phyloP scores from a whole-genome alignment of 345 rosid species.

The Heritiera fomes region DNA sequence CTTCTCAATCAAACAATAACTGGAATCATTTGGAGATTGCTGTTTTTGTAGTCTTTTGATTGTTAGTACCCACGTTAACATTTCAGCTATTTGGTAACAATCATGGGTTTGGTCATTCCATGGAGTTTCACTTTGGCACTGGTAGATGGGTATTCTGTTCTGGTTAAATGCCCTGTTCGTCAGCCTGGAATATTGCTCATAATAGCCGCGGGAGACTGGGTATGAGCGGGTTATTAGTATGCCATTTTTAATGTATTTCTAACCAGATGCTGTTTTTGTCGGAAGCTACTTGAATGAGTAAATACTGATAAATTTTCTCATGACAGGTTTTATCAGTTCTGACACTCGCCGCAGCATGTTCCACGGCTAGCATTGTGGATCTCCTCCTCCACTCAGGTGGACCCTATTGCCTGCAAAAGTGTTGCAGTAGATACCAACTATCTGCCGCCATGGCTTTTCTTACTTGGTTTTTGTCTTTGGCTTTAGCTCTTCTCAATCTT shows the following conservation, averaged over 20 bases:
- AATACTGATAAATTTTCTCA: neutral
- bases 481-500: conserved; percentile 82
- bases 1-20: neutral
- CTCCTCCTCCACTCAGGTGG: conserved; percentile 44
- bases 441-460: conserved; percentile 88
- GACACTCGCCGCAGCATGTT: conserved; percentile 72
- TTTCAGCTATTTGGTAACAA: conserved; percentile 75
- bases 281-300: neutral
- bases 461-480: conserved; percentile 72
- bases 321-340: conserved; percentile 68
- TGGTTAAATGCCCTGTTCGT: conserved; percentile 60
- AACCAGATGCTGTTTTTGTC: too few relatives aligned
- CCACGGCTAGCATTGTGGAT: conserved; percentile 83
- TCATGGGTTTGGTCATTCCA: conserved; percentile 87
- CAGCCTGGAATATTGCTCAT: conserved; percentile 59
- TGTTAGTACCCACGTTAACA: conserved; percentile 5
- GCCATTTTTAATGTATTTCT: neutral
- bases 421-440: conserved; percentile 73
- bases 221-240: conserved; percentile 23
- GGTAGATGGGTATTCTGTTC: conserved; percentile 72
- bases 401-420: conserved; percentile 46
- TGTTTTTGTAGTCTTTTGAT: neutral
- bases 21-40: neutral
- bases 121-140: conserved; percentile 82
- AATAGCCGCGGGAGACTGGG: conserved; percentile 85